Evolutionary conservation across 2,329 filamentous ascomycete species (phyloP).

Genomic region (Fusarium secorum): DNA sequence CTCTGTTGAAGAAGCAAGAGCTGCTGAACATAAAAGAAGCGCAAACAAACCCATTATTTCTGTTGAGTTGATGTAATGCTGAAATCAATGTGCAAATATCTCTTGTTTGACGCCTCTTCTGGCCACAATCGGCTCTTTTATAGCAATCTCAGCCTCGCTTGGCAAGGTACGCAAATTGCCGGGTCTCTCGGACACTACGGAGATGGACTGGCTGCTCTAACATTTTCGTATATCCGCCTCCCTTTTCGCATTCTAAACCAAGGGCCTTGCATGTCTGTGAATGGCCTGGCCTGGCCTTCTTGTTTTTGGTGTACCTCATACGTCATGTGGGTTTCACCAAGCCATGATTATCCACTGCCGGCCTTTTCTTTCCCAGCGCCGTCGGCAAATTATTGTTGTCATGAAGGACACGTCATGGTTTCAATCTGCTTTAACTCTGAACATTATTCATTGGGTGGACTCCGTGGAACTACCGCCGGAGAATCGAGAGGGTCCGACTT

Average conservation of each 20-base stretch:
- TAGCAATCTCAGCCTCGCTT: background rate
- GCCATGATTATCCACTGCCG: background rate
- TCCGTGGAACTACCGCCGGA: background rate
- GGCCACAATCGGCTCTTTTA: background rate
- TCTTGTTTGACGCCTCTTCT: background rate
- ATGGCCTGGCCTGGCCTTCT: background rate
- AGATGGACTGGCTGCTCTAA: background rate
- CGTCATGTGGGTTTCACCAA: background rate
- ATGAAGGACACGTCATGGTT: background rate
- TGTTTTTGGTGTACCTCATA: background rate
- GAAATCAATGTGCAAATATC: background rate
- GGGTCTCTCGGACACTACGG: background rate
- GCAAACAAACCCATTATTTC: background rate
- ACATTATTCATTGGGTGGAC: background rate
- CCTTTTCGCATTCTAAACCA: background rate
- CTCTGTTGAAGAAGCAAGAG: background rate
- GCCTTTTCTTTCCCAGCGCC: background rate
- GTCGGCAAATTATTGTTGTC: background rate
- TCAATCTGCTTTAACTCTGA: rapidly evolving
- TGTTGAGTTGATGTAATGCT: background rate
- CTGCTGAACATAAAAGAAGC: background rate
- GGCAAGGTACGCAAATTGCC: no score
- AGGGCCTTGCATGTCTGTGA: background rate
- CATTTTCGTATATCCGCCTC: background rate
- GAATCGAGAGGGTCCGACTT: background rate